These are phyloP conservation scores for Plenodomus tracheiphilus DNA, from an alignment of 2,329 filamentous ascomycete genomes.

Conservation along the genomic window DNA sequence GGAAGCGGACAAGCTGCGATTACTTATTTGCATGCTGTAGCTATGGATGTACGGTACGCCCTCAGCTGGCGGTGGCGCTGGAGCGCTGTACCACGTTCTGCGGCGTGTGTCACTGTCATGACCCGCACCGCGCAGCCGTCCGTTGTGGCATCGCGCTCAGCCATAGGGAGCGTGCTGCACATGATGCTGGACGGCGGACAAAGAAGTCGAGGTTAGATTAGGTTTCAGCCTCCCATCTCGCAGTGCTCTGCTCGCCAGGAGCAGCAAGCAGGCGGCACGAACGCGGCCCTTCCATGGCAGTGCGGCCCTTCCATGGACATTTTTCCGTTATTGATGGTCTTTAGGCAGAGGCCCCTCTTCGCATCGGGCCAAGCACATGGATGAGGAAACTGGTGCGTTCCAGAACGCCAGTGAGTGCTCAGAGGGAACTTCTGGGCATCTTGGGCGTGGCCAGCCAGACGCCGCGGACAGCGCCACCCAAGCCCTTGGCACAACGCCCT, in stretches of 20 bases:
- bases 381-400: conserved; percentile 38
- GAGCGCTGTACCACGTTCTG: conserved; percentile 30
- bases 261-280: conserved; percentile 13
- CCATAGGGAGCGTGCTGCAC: background rate
- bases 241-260: background rate
- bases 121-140: background rate
- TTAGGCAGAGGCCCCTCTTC: conserved; percentile 16
- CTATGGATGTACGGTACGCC: too few species aligned
- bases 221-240: conserved; percentile 22
- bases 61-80: conserved; percentile 14
- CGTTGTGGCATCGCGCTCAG: background rate
- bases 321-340: conserved; percentile 10
- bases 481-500: conserved; percentile 41
- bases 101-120: conserved; percentile 16
- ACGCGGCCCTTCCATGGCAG: conserved; percentile 11
- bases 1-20: conserved; percentile 11
- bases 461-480: conserved; percentile 38
- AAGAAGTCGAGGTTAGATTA: conserved; percentile 7
- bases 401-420: conserved; percentile 37
- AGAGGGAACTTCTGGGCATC: conserved; percentile 29
- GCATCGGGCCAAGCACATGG: conserved; percentile 38
- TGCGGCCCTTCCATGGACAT: conserved; percentile 5
- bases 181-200: background rate
- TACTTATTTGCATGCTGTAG: conserved; percentile 5
- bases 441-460: conserved; percentile 26